Evolutionary conservation across 2,329 filamentous ascomycete genomes (phyloP).

Genomic region (Microcera coccophila): DNA sequence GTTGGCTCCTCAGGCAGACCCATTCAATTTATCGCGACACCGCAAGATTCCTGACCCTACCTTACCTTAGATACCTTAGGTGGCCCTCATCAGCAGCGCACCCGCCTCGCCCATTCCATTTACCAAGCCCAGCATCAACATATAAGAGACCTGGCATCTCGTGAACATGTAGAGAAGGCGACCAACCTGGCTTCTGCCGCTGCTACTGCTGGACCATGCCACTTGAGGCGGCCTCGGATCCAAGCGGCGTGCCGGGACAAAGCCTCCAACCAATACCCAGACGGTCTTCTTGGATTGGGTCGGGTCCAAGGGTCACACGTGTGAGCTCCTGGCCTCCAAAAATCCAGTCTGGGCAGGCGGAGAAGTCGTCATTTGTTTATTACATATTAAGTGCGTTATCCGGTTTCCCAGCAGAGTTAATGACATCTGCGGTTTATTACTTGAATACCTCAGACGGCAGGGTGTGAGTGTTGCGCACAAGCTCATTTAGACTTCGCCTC

Average conservation of each 20-base stretch:
- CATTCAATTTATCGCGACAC: too few species aligned
- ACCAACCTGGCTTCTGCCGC: too few species aligned
- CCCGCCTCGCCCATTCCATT: background rate
- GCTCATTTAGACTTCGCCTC: too few species aligned
- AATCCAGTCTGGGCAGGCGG: conserved; percentile 10
- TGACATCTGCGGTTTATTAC: too few species aligned
- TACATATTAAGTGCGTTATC: background rate
- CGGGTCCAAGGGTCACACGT: conserved; percentile 8
- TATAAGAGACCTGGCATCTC: too few species aligned
- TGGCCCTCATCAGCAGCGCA: background rate
- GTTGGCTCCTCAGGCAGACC: background rate
- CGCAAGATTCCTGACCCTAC: too few species aligned
- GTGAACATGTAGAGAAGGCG: too few species aligned
- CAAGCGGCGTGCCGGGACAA: background rate
- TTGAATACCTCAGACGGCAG: too few species aligned
- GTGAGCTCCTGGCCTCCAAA: conserved; percentile 7
- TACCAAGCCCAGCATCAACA: too few species aligned
- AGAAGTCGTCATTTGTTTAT: background rate
- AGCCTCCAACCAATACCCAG: background rate
- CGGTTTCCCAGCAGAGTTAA: background rate
- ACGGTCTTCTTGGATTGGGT: conserved; percentile 1
- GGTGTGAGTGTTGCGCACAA: too few species aligned
- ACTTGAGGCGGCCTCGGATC: background rate
- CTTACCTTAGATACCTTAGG: too few species aligned
- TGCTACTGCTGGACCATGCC: background rate